phyloP scores from a whole-genome alignment of 2,329 filamentous ascomycete genomes.

The Colletotrichum sp. region DNA sequence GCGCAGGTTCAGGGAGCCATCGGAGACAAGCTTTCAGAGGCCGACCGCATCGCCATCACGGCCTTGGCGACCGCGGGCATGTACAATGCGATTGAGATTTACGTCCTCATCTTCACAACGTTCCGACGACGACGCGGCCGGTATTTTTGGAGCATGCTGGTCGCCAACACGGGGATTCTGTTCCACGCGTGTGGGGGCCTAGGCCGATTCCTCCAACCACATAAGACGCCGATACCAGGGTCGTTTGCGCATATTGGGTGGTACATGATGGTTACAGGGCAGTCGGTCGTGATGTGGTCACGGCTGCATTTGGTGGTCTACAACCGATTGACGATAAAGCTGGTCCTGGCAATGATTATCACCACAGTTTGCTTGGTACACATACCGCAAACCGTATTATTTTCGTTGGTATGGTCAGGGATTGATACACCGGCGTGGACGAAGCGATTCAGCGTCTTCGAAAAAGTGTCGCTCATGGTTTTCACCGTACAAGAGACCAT shows the following conservation, averaged over 20 bases:
- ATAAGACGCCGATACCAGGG: conserved; percentile 50
- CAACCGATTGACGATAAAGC: not conserved
- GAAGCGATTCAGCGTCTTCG: conserved; percentile 47
- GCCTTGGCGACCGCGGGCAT: conserved; percentile 9
- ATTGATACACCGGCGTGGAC: conserved; percentile 27
- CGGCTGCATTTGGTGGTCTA: conserved; percentile 60
- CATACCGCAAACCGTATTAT: conserved; percentile 53
- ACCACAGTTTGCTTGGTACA: conserved; percentile 53
- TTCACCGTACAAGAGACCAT: conserved; percentile 62
- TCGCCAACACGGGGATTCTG: conserved; percentile 44
- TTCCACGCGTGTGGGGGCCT: conserved; percentile 55
- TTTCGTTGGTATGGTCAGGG: conserved; percentile 51
- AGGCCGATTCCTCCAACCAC: conserved; percentile 37
- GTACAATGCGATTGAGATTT: conserved; percentile 29
- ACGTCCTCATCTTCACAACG: conserved; percentile 28
- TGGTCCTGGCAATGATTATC: conserved; percentile 57
- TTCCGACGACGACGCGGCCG: conserved; percentile 27
- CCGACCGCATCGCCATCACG: conserved; percentile 1
- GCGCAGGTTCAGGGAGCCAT: conserved; percentile 15
- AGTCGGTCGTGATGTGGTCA: conserved; percentile 35
- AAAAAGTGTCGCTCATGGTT: conserved; percentile 60
- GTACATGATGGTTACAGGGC: conserved; percentile 62
- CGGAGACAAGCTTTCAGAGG: not conserved
- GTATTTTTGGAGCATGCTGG: conserved; percentile 35
- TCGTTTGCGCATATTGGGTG: conserved; percentile 35